These are phyloP conservation scores for Dictyostelium citrinum DNA, from an alignment of 78 protist species.

Conservation along the genomic window DNA sequence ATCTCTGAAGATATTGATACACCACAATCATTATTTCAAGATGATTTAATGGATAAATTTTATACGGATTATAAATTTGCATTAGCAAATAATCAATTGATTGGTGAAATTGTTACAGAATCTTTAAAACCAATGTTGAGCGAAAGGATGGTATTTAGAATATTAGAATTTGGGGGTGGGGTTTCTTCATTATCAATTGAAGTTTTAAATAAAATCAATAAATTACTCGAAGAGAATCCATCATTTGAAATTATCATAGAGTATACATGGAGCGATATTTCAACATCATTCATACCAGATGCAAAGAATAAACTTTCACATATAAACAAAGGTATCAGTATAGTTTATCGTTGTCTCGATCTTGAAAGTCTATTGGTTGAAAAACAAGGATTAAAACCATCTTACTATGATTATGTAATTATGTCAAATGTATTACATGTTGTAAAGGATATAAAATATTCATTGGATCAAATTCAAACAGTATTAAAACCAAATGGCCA, in stretches of 20 bases:
- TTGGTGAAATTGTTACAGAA: neutral
- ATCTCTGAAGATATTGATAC: neutral
- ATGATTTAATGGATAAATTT: neutral
- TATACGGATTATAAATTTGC: no score
- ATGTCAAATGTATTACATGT: slow-evolving; percentile 6
- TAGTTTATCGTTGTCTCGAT: neutral
- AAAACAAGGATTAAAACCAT: neutral
- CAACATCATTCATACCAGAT: neutral
- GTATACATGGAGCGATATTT: neutral
- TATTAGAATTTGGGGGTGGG: neutral
- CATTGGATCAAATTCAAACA: neutral
- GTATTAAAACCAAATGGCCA: neutral
- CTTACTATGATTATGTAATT: neutral
- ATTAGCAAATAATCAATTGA: neutral
- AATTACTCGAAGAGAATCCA: neutral
- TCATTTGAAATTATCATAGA: neutral
- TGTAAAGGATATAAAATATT: neutral
- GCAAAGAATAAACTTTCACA: neutral
- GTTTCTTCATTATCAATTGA: neutral
- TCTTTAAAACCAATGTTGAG: neutral
- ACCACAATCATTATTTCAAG: neutral
- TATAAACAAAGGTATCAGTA: neutral
- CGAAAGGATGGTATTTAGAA: neutral
- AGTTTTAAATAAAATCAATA: neutral
- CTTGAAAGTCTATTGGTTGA: neutral